Evolutionary conservation across 805 yeast genomes (phyloP), one percentile per base, ranked within the genome.

Genomic region (Yamadazyma philogaea): DNA sequence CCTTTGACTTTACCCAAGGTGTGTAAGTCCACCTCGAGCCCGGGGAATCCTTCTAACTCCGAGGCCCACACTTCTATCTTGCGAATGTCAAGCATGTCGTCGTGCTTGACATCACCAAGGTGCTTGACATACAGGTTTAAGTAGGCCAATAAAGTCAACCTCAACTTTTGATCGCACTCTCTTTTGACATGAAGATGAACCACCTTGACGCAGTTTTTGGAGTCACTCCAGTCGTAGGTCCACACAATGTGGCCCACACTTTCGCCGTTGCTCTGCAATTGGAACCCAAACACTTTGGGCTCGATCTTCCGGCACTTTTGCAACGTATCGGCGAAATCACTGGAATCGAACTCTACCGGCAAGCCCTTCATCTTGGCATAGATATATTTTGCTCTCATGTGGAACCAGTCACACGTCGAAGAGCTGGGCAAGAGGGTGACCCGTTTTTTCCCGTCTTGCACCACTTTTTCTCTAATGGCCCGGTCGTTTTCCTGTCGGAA

Each of bases 351-450:
- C 11, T 34, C 19, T 5, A 28, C 33, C 12, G n/a, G 28, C 3
- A 37, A 33, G 34, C 60, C 47, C 38, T 55, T 52, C 16, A 55
- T 37, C 40, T 55, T 54, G 31, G 56, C 51, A 34, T 60, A 46
- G 19, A 57, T 42, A 43, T 48, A 68, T 42, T 70, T 70, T 19
- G 66, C 55, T 43, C 75, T 54, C 40, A 67, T 52, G 42, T 70
- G 75, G 47, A 67, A 68, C 75, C 75, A 70, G 53, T 70, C 72
- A 11, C 63, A 50, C 17, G 52, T 39, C 17, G 59, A 56, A 5
- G 61, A 47, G 6, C 53, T 45, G 1, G 71, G 69, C 12, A 40
- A 44, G 7, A 66, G 28, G n/a, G 66, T 30, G 5, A 68, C 56
- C 20, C 74, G 49, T 12, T 62, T 48, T 32, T 51, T 54, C 22